These are phyloP conservation scores for Microthlaspi erraticum DNA, from an alignment of 345 rosid genomes.

Conservation along the genomic window DNA sequence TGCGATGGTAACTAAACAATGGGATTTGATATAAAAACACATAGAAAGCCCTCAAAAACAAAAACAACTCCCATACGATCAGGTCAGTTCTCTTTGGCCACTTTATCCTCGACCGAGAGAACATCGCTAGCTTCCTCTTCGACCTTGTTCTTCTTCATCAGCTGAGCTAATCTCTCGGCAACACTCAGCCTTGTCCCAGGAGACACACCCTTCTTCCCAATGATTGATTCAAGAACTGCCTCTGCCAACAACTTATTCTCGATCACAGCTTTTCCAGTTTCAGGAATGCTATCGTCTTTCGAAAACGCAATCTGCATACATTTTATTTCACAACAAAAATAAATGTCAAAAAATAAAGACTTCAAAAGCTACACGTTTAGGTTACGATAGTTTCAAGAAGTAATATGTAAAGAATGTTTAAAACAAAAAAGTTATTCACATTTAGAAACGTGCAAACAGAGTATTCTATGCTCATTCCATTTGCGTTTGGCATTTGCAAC, in stretches of 20 bases:
- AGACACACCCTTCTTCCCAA: constrained; percentile 83
- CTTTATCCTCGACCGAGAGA: background rate
- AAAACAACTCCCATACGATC: constrained; percentile 7
- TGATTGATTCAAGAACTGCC: constrained; percentile 70
- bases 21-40: background rate
- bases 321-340: constrained; percentile 10
- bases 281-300: constrained; percentile 62
- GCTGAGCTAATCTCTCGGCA: constrained; percentile 58
- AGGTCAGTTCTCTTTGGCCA: constrained; percentile 36
- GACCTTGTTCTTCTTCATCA: constrained; percentile 41
- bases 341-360: background rate
- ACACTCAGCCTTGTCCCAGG: constrained; percentile 60
- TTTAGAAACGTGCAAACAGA: background rate
- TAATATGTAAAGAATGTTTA: no score
- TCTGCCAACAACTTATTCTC: constrained; percentile 70
- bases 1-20: constrained; percentile 5
- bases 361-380: background rate
- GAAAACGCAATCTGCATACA: constrained; percentile 68
- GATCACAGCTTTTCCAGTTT: constrained; percentile 53
- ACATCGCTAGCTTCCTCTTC: constrained; percentile 23
- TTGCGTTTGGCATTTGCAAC: background rate
- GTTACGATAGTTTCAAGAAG: background rate
- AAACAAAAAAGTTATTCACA: no score
- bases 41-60: background rate
- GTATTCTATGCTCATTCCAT: background rate